Base-by-base conservation (phyloP, 2,329 filamentous ascomycete genomes). In the Penicillium glabrum region DNA sequence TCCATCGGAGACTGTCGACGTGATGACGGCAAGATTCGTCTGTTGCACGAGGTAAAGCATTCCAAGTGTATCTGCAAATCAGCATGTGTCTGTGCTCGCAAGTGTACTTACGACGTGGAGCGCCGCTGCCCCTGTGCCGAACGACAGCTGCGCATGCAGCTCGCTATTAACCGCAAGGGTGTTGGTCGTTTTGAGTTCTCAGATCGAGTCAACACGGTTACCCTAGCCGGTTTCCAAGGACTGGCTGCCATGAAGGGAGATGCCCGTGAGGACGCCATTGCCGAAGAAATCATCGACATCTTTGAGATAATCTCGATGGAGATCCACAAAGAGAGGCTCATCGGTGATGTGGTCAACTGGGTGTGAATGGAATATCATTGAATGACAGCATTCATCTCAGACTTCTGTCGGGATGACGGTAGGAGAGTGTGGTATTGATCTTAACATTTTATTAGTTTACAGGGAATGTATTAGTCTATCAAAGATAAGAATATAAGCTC, bases 11-110 rank as follows among this genome's bases (percentile, higher is more conserved):
- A 77, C 7, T 53, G 68, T 26, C 71, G 74, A 10, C 68, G 67
- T 14, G 62, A 66, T 10, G 61, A 71, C 23, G 58, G 63, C 19
- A 57, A 60, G 19, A 60, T 60, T 4, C 53, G 59, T 14, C 58
- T 74, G 19, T 59, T 71, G 31, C 50, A 64, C 19, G 66, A 72
- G 45, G 63, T 67, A 13, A 70, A 67, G 13, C 65, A 72, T 45
- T 62, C 61, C 41, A 75, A 72, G 35, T 77, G 75, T 53, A 68
- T 76, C 44, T 77, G 75, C 57, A 57, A 61, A 14, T 60, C 64
- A 1, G 50, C 61, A 46, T 77, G 75, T 51, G 58, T 50, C 21
- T 77, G 75, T 52, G 62, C 74, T 16, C 48, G 35, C 21, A 63
- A 66, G 14, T 77, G 75, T 48, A 76, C 73, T 1, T 26, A 60